Evolutionary conservation across 2,329 filamentous ascomycete genomes (phyloP).

Genomic region (Xylaria sp.): DNA sequence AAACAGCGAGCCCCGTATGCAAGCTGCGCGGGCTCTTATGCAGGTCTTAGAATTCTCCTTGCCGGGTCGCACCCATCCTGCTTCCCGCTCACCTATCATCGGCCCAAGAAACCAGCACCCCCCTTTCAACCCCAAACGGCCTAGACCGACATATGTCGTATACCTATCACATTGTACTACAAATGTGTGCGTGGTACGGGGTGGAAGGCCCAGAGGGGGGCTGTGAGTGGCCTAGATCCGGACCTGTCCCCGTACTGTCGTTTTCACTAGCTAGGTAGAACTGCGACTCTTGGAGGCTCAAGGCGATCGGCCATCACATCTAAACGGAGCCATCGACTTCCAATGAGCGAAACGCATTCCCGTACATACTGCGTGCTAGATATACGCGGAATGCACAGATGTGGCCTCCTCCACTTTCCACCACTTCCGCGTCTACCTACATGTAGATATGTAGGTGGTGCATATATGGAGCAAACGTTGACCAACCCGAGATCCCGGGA

Average conservation of each 20-base stretch:
- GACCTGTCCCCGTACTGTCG: background rate
- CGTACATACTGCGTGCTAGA: slow-evolving; percentile 10
- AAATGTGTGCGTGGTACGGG: too few species aligned
- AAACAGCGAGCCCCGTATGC: slow-evolving; percentile 4
- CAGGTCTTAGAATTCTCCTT: slow-evolving; percentile 19
- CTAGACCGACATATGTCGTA: background rate
- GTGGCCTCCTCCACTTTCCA: background rate
- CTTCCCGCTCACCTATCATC: slow-evolving; percentile 8
- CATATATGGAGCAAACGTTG: background rate
- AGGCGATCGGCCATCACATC: background rate
- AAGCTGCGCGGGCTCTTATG: background rate
- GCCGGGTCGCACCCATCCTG: slow-evolving; percentile 13
- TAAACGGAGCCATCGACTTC: background rate
- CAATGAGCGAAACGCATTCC: slow-evolving; percentile 1
- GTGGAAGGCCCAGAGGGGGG: too few species aligned
- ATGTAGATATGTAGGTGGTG: too few species aligned
- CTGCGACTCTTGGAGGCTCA: slow-evolving; percentile 2
- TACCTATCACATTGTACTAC: background rate
- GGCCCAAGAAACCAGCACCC: slow-evolving; percentile 9
- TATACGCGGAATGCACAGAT: background rate
- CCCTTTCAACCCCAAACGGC: background rate
- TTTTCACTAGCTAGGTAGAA: slow-evolving; percentile 5
- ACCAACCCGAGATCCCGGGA: background rate
- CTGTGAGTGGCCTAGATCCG: background rate
- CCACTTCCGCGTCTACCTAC: background rate